Conservation (phyloP, 257 asterid genomes). For the Perilla frutescens region DNA sequence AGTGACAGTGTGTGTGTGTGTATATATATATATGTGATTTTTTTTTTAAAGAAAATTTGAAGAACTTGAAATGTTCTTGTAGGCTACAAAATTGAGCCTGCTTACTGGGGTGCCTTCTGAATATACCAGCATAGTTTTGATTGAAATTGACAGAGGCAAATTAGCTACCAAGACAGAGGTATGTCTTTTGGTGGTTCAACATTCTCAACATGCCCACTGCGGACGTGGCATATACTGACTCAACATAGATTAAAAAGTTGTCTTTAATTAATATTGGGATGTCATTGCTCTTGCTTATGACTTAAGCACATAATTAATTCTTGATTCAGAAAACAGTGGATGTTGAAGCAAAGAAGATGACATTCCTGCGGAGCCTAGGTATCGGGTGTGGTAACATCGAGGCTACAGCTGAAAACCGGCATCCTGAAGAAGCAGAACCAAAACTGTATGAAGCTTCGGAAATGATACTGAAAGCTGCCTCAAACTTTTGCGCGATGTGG, state of each 20-base stretch:
- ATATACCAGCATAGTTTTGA: conserved; percentile 62
- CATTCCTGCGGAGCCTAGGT: conserved; percentile 56
- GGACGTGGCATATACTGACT: conserved; percentile 47
- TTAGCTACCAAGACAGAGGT: conserved; percentile 36
- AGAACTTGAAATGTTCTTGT: conserved; percentile 25
- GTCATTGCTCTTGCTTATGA: too few relatives aligned
- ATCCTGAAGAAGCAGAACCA: conserved; percentile 66
- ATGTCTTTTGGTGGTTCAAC: too few relatives aligned
- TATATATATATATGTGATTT: too few relatives aligned
- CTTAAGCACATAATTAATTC: too few relatives aligned
- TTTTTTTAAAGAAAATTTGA: background rate
- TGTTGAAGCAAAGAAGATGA: conserved; percentile 23
- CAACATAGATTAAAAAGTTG: too few relatives aligned
- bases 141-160: conserved; percentile 53
- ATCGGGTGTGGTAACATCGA: conserved; percentile 64
- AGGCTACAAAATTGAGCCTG: conserved; percentile 76
- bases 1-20: too few relatives aligned
- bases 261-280: too few relatives aligned
- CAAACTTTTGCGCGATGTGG: conserved; percentile 51
- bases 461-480: conserved; percentile 59
- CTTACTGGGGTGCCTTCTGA: conserved; percentile 73
- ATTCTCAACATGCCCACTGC: conserved; percentile 17
- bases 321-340: too few relatives aligned
- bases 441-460: conserved; percentile 66
- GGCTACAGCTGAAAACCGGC: conserved; percentile 70